phyloP scores from a whole-genome alignment of 768 basidiomycete genomes.

The Austroboletus eburneus region DNA sequence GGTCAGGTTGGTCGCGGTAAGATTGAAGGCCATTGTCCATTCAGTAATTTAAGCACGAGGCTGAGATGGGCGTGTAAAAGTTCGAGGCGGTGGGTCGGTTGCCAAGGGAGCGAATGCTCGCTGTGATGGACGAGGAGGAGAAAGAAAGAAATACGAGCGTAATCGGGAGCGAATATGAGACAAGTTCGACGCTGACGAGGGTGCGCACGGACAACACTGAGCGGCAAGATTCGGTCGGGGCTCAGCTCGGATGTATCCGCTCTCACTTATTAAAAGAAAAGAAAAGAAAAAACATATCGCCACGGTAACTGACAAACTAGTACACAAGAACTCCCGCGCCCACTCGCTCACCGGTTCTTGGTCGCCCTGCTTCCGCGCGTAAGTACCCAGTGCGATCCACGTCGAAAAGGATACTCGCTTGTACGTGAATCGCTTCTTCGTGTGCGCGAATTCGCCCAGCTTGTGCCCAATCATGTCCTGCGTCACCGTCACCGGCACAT shows the following conservation, averaged over 20 bases:
- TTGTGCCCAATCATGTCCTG: constrained; percentile 99
- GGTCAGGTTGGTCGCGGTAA: constrained; percentile 57
- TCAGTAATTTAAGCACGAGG: constrained; percentile 16
- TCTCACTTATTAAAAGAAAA: too few relatives aligned
- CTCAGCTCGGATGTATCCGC: constrained; percentile 30
- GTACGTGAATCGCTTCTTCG: constrained; percentile 82
- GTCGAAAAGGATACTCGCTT: constrained; percentile 51
- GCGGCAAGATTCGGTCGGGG: constrained; percentile 5
- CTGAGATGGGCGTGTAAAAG: background rate
- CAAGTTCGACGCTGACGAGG: background rate
- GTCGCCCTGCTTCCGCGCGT: constrained; percentile 30
- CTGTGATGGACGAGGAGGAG: constrained; percentile 6
- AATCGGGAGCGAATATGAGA: background rate
- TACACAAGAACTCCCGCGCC: background rate
- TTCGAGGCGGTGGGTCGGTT: background rate
- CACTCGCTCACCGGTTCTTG: constrained; percentile 32
- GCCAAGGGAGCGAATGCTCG: constrained; percentile 4
- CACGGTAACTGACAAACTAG: constrained; percentile 24
- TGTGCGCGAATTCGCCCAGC: constrained; percentile 89
- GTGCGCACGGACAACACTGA: background rate
- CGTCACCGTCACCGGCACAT: constrained; percentile 78
- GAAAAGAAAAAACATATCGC: constrained; percentile 23
- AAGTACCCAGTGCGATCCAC: background rate
- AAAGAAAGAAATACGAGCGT: too few relatives aligned
- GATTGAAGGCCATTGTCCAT: constrained; percentile 44